Conservation (phyloP, 495 filamentous ascomycete genomes). For the Saxispiralis lemnorum region DNA sequence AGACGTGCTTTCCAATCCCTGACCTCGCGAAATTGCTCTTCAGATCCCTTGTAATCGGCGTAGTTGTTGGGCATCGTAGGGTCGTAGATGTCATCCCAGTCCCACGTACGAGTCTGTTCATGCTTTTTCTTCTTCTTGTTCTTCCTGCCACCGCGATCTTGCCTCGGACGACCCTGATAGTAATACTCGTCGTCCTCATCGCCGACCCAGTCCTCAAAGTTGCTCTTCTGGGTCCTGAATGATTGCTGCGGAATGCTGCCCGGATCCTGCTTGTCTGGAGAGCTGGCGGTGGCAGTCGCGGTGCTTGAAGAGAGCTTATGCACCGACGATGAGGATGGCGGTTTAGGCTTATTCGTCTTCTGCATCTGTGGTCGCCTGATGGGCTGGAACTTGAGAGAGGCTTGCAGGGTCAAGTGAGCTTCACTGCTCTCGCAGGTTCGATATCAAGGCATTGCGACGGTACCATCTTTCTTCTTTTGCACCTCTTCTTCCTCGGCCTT, state of each 20-base stretch:
- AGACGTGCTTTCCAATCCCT: slow-evolving; percentile 76
- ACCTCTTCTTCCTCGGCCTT: slow-evolving; percentile 49
- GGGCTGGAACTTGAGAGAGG: slow-evolving; percentile 76
- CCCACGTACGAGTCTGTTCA: slow-evolving; percentile 26
- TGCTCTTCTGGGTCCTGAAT: slow-evolving; percentile 34
- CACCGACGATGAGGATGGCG: background rate
- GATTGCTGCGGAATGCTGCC: slow-evolving; percentile 4
- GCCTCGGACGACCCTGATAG: slow-evolving; percentile 40
- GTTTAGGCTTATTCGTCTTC: slow-evolving; percentile 52
- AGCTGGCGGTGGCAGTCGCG: slow-evolving; percentile 6
- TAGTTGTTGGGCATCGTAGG: slow-evolving; percentile 69
- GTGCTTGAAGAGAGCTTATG: slow-evolving; percentile 11
- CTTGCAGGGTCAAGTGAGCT: slow-evolving; percentile 28
- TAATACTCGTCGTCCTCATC: slow-evolving; percentile 56
- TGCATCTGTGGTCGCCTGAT: slow-evolving; percentile 55
- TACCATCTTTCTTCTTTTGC: slow-evolving; percentile 64
- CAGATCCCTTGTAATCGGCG: slow-evolving; percentile 69
- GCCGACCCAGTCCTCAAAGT: slow-evolving; percentile 73
- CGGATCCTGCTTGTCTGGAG: slow-evolving; percentile 13
- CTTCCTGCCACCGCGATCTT: slow-evolving; percentile 68
- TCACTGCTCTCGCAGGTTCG: slow-evolving; percentile 31
- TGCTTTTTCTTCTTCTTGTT: slow-evolving; percentile 58
- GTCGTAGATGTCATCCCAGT: slow-evolving; percentile 87
- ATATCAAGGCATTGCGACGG: slow-evolving; percentile 12
- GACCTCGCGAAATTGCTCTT: slow-evolving; percentile 63